phyloP scores from a whole-genome alignment of 306 rosid genomes.

The Castanea crenata region DNA sequence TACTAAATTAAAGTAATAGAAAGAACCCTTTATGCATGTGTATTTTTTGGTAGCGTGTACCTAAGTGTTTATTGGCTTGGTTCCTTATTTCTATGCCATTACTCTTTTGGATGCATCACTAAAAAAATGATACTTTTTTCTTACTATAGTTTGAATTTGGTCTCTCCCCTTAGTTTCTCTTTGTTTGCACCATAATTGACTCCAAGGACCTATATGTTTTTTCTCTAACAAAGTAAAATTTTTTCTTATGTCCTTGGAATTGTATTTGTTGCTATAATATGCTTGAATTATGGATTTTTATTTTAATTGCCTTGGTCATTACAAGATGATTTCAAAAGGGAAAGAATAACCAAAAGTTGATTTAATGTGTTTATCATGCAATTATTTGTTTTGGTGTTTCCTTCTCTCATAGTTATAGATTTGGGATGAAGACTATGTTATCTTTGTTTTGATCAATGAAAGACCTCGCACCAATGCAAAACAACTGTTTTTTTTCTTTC shows the following conservation, averaged over 20 bases:
- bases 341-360: slow-evolving; percentile 62
- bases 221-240: neutral
- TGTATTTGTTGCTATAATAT: neutral
- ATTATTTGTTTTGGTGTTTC: slow-evolving; percentile 13
- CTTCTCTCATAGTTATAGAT: slow-evolving; percentile 2
- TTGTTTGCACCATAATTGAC: neutral
- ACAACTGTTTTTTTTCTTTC: neutral
- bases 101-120: neutral
- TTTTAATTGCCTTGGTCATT: slow-evolving; percentile 20
- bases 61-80: too few relatives aligned
- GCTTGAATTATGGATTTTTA: neutral
- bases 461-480: neutral
- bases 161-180: neutral
- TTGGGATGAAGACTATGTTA: neutral
- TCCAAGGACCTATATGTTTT: neutral
- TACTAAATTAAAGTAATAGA: too few relatives aligned
- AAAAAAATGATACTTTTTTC: neutral
- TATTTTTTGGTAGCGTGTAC: too few relatives aligned
- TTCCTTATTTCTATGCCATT: too few relatives aligned
- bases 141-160: neutral
- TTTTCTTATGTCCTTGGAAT: neutral
- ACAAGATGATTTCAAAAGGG: slow-evolving; percentile 81
- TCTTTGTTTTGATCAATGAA: neutral
- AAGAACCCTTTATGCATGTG: too few relatives aligned
- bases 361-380: slow-evolving; percentile 47